These are phyloP conservation scores for Stemphylium lycopersici DNA, from an alignment of 2,329 filamentous ascomycete species.

Conservation along the genomic window DNA sequence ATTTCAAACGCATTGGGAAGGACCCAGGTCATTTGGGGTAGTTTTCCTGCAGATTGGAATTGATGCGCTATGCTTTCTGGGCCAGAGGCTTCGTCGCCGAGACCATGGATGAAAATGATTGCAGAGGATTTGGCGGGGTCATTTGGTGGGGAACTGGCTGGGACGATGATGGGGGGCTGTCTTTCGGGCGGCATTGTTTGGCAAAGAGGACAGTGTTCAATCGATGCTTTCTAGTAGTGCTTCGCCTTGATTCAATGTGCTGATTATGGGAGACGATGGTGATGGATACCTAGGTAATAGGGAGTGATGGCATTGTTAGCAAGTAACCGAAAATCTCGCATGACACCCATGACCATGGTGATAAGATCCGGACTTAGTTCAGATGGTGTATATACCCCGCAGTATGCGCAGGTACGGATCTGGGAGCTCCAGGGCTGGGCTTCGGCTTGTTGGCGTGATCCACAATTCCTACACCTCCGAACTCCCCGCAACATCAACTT, in stretches of 20 bases:
- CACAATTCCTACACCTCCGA: constrained; percentile 14
- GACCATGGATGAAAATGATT: constrained; percentile 56
- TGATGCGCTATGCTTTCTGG: constrained; percentile 54
- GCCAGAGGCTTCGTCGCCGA: constrained; percentile 55
- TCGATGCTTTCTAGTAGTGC: neutral
- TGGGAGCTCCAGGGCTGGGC: neutral
- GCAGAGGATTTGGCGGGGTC: constrained; percentile 50
- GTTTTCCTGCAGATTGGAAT: constrained; percentile 56
- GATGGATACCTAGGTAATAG: neutral
- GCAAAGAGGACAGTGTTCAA: neutral
- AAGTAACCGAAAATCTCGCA: neutral
- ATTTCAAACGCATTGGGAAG: constrained; percentile 58
- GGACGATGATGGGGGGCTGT: constrained; percentile 46
- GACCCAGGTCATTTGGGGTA: constrained; percentile 57
- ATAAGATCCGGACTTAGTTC: neutral
- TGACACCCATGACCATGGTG: neutral
- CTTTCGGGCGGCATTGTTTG: constrained; percentile 12
- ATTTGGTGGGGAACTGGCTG: constrained; percentile 41
- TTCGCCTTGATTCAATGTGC: neutral
- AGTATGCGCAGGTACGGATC: constrained; percentile 11
- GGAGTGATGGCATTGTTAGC: too few species aligned
- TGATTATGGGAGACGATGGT: neutral
- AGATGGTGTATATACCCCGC: constrained; percentile 17
- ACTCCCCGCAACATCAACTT: constrained; percentile 8
- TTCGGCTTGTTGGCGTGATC: constrained; percentile 18